Evolutionary conservation across 1,139 yeast species (phyloP), one percentile per base, ranked within the genome.

Genomic region (Candida gigantensis): DNA sequence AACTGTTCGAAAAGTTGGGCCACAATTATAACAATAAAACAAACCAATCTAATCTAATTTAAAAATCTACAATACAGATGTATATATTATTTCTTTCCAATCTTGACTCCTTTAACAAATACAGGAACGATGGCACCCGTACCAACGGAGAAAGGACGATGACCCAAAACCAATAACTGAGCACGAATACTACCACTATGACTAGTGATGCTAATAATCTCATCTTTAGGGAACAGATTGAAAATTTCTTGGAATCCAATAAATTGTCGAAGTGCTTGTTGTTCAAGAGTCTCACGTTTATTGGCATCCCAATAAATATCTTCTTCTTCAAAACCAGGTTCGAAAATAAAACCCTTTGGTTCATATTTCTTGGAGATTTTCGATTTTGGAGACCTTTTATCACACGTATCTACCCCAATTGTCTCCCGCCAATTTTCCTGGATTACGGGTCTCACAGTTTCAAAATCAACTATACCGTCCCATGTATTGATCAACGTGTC

Each of bases 401-500:
- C 75, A 47, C 76, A 70, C 6, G 67, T 58, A 47, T 69, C 74
- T 3, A 68, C 64, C 1, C 75, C 75, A 11, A 60, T 60, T 8
- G 72, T 68, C 44, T 70, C 76, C 29, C 76, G 51, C 38, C 71
- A 55, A 37, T 65, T 64, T 44, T 70, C 76, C 49, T 58, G 59
- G 41, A 70, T 66, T 20, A 57, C 49, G 0, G 74, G 74, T 31
- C 47, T 42, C 6, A 46, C 53, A 15, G 46, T 21, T 8, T 48
- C 30, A 27, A 62, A 36, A 37, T 64, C 65, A 12, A 64, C 58
- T 17, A 60, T 51, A 12, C 49, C 63, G 5, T 43, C 36, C 90
- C 90, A 83, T 1, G 89, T 81, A 30, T 66, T 58, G 6, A 68
- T 62, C 49, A 79, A 64, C 0, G 92, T 84, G 41, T 73, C 74